These are phyloP conservation scores for Cladophialophora psammophila DNA, from an alignment of 2,329 filamentous ascomycete species.

Conservation along the genomic window DNA sequence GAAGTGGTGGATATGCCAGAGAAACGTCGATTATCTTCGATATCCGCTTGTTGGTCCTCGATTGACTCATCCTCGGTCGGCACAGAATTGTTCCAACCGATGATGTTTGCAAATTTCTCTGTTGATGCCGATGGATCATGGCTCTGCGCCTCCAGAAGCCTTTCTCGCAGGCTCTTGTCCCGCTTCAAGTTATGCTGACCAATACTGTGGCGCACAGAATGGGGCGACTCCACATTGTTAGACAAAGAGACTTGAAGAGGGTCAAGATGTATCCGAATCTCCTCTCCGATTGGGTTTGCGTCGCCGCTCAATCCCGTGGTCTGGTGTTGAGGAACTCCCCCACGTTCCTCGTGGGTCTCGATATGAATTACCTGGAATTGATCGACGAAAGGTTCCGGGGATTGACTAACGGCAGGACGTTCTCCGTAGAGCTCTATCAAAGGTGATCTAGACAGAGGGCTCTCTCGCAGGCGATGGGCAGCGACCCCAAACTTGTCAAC, in stretches of 20 bases:
- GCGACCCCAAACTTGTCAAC: slow-evolving; percentile 15
- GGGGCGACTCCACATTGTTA: slow-evolving; percentile 8
- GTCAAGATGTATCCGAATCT: slow-evolving; percentile 26
- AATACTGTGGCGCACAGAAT: slow-evolving; percentile 16
- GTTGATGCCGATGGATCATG: slow-evolving; percentile 48
- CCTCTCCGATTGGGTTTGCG: slow-evolving; percentile 11
- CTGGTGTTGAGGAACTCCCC: background rate
- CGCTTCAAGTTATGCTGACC: slow-evolving; percentile 27
- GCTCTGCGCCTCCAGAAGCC: slow-evolving; percentile 44
- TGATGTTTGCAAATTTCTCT: slow-evolving; percentile 58
- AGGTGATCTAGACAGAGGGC: slow-evolving; percentile 28
- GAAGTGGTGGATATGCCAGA: slow-evolving; percentile 62
- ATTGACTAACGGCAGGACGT: background rate
- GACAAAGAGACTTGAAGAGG: background rate
- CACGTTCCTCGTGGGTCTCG: background rate
- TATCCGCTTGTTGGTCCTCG: slow-evolving; percentile 28
- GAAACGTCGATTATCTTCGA: slow-evolving; percentile 49
- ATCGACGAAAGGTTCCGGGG: slow-evolving; percentile 9
- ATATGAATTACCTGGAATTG: background rate
- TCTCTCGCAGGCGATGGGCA: slow-evolving; percentile 25
- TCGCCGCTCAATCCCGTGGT: background rate
- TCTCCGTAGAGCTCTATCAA: slow-evolving; percentile 23
- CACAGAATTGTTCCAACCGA: slow-evolving; percentile 55
- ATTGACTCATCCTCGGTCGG: slow-evolving; percentile 15
- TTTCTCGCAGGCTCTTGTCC: slow-evolving; percentile 46